Evolutionary conservation across 2,329 filamentous ascomycete species (phyloP), one percentile per base, ranked within the genome.

Genomic region (Monosporascus sp.): DNA sequence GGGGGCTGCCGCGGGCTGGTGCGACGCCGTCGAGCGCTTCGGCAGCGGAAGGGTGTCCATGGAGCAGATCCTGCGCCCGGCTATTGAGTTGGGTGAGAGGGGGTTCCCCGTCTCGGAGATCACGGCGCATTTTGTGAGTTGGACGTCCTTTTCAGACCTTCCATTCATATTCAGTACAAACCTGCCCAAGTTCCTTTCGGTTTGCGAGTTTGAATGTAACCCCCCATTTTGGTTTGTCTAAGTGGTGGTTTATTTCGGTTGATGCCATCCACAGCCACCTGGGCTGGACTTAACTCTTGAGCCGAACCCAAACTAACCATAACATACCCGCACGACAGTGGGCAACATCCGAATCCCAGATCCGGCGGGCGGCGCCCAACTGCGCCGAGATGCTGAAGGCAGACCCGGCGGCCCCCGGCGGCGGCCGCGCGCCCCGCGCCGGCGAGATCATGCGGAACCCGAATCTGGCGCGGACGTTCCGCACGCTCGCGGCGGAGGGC

Each of bases 401-500:
- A 40, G 91, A 96, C 59, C 74, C 86, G 1, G 71, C 76, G 0
- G 85, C 85, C 0, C 73, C 79, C 49, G 83, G 86, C 62, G 90
- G 91, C 8, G 86, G 83, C 52, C 82, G 92, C 52, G 84, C 87
- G 1, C 94, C 94, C 1, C 76, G 73, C 2, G 79, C 90, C 0
- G 94, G 94, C 5, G 94, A 99, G 65, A 84, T 97, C 58, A 88
- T 97, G 80, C 90, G 85, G 73, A 95, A 96, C 59, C 88, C 88
- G 1, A 85, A 83, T 0, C 77, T 97, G 8, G 92, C 89, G 0
- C 79, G 81, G 46, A 97, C 93, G 0, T 97, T 96, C 73, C 82
- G 88, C 52, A 74, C 86, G 0, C 77, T 99, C 5, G 93, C 86
- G 0, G 78, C 84, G 34, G 79, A 96, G 54, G 91, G 92, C 20